phyloP scores from a whole-genome alignment of 1,139 yeast species.

The Zygosaccharomyces sapae region DNA sequence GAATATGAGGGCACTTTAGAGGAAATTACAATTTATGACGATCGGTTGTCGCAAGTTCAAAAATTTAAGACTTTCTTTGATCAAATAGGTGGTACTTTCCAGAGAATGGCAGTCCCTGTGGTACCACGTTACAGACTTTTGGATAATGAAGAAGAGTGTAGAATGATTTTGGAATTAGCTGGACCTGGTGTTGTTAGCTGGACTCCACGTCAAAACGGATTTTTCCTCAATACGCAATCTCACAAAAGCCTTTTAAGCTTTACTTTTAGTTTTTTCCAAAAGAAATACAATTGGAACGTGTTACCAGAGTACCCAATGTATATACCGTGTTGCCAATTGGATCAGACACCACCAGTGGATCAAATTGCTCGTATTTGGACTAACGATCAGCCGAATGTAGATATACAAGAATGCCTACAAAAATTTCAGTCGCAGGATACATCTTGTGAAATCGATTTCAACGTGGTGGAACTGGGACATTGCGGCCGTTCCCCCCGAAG shows the following conservation, averaged over 20 bases:
- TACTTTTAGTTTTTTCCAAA: constrained; percentile 12
- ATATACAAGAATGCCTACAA: constrained; percentile 7
- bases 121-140: constrained; percentile 13
- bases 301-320: constrained; percentile 22
- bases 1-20: constrained; percentile 31
- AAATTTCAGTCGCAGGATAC: constrained; percentile 12
- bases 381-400: constrained; percentile 5
- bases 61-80: constrained; percentile 37
- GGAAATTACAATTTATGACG: constrained; percentile 42
- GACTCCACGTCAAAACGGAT: constrained; percentile 21
- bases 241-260: constrained; percentile 15
- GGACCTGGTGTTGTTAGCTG: constrained; percentile 7
- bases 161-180: constrained; percentile 9
- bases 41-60: constrained; percentile 39
- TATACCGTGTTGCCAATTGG: constrained; percentile 19
- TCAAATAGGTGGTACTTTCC: constrained; percentile 10
- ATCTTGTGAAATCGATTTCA: constrained; percentile 10
- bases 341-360: constrained; percentile 8
- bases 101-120: constrained; percentile 25
- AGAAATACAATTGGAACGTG: constrained; percentile 11
- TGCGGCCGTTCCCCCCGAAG: not conserved
- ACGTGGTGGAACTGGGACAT: constrained; percentile 10
- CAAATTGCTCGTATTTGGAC: constrained; percentile 18
- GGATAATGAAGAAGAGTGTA: constrained; percentile 11
- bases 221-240: constrained; percentile 19